phyloP scores from a whole-genome alignment of 2,329 filamentous ascomycete species.

The Lithohypha guttulata region DNA sequence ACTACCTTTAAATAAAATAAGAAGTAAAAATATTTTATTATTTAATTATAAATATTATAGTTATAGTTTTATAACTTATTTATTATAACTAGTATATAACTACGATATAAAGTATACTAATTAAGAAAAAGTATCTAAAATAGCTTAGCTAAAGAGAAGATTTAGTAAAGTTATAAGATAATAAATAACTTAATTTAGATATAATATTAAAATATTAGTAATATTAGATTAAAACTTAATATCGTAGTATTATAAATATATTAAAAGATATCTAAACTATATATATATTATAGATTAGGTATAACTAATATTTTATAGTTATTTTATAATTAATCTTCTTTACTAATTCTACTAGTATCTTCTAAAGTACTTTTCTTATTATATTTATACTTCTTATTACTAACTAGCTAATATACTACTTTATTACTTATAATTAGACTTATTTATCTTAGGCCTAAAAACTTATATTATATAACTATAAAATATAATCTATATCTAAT shows the following conservation, averaged over 20 bases:
- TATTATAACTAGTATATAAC: too few relatives aligned
- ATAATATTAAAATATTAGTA: background rate
- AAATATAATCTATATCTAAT: conserved; percentile 15
- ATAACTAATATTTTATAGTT: too few relatives aligned
- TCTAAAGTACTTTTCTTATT: background rate
- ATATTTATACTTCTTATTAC: conserved; percentile 3
- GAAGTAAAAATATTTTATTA: conserved; percentile 9
- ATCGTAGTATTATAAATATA: conserved; percentile 19
- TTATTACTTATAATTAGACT: conserved; percentile 16
- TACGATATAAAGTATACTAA: too few relatives aligned
- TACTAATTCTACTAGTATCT: too few relatives aligned
- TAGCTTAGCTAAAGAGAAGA: conserved; percentile 1
- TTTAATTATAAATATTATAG: conserved; percentile 9
- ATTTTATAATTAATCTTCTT: too few relatives aligned
- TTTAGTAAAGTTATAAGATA: conserved; percentile 7
- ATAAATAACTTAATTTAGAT: conserved; percentile 8
- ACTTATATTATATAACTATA: conserved; percentile 6
- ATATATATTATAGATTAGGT: conserved; percentile 12
- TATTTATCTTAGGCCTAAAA: conserved; percentile 17
- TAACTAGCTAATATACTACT: conserved; percentile 12
- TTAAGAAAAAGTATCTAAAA: too few relatives aligned
- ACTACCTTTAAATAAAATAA: conserved; percentile 5
- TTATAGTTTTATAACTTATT: conserved; percentile 12
- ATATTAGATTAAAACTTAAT: conserved; percentile 16
- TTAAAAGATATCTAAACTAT: conserved; percentile 15